Evolutionary conservation across 441 rosid genomes (phyloP).

Genomic region (Croton setiger): DNA sequence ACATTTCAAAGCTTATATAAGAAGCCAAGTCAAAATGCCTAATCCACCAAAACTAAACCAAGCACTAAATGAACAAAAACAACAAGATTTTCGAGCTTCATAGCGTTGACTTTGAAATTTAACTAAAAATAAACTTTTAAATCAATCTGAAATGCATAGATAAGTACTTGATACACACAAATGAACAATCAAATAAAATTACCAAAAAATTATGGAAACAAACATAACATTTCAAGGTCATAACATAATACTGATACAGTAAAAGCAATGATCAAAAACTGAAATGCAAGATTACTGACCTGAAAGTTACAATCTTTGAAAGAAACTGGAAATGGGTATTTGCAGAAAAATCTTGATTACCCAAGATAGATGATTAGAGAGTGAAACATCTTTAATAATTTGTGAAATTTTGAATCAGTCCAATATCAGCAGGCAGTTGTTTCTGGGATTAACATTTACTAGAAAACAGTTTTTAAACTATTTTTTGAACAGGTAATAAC

Average conservation of each 20-base stretch:
- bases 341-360: not conserved
- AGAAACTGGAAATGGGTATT: not conserved
- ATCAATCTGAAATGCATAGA: not conserved
- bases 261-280: not conserved
- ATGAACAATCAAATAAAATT: not conserved
- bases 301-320: not conserved
- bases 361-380: not conserved
- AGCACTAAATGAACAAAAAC: not conserved
- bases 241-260: not conserved
- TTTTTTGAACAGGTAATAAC: not conserved
- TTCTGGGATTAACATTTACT: not conserved
- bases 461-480: not conserved
- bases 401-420: not conserved
- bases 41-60: constrained; percentile 1
- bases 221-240: not conserved
- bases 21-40: too few species aligned
- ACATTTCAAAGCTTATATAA: not conserved
- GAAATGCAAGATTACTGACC: constrained; percentile 2
- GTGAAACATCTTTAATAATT: not conserved
- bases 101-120: not conserved
- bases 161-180: not conserved
- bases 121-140: not conserved
- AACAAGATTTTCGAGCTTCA: not conserved
- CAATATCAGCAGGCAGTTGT: constrained; percentile 9
- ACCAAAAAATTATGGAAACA: not conserved